Evolutionary conservation across 176 grass and related monocot genomes (phyloP).

Genomic region (Oryza punctata): DNA sequence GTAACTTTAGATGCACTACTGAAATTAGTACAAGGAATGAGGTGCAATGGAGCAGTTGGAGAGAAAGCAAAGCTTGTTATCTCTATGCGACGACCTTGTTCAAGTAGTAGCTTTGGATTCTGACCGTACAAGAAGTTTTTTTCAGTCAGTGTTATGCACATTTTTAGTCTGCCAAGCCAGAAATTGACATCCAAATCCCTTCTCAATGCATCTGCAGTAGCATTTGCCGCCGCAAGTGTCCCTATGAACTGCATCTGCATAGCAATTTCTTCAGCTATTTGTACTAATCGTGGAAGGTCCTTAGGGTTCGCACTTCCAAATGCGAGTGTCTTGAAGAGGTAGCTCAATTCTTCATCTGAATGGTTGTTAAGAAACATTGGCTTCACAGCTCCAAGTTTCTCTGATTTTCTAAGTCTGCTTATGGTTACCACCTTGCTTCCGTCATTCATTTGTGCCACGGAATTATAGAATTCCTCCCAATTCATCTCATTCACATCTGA

Average conservation of each 20-base stretch:
- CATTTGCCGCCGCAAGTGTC: constrained; percentile 26
- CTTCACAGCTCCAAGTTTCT: not conserved
- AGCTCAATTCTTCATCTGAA: not conserved
- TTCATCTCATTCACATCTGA: not conserved
- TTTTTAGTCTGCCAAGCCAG: constrained; percentile 25
- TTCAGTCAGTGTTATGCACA: not conserved
- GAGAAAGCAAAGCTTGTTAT: not conserved
- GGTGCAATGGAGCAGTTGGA: not conserved
- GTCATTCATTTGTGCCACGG: too few relatives aligned
- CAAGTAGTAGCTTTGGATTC: not conserved
- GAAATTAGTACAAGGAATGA: not conserved
- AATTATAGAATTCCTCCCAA: not conserved
- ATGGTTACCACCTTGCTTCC: not conserved
- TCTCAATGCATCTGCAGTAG: constrained; percentile 4
- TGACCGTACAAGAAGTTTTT: not conserved
- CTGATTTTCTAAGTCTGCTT: not conserved
- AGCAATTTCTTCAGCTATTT: not conserved
- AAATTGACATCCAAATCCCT: not conserved
- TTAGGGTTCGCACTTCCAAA: not conserved
- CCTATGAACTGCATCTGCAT: not conserved
- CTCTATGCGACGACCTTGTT: not conserved
- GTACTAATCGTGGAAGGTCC: constrained; percentile 10
- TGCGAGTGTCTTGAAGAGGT: constrained; percentile 23
- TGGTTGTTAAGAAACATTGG: not conserved
- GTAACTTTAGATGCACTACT: not conserved